Evolutionary conservation across 176 grass and related monocot species (phyloP).

Genomic region (Aegilops sharonensis): DNA sequence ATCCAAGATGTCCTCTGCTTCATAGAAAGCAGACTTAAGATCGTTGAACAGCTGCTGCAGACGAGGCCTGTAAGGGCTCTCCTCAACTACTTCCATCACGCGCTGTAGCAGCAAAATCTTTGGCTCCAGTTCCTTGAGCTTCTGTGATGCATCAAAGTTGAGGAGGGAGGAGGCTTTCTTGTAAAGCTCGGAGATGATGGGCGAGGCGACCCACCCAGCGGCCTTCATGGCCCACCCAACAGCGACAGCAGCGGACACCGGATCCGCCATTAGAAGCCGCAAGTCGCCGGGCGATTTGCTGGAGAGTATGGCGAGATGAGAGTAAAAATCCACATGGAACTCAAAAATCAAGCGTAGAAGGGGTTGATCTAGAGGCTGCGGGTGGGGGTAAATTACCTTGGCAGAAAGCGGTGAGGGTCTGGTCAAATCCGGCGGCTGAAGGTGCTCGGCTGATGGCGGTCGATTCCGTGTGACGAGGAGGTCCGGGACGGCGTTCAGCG

Average conservation of each 20-base stretch:
- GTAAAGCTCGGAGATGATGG: constrained; percentile 10
- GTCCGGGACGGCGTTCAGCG: too few species aligned
- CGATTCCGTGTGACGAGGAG: too few species aligned
- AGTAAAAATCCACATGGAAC: too few species aligned
- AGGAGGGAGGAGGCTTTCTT: constrained; percentile 12
- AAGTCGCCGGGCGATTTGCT: background rate
- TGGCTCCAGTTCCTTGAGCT: constrained; percentile 6
- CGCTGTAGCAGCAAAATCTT: background rate
- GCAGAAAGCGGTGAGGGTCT: too few species aligned
- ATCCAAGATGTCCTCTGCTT: constrained; percentile 37
- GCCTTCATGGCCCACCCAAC: constrained; percentile 13
- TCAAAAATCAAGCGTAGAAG: too few species aligned
- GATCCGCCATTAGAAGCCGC: background rate
- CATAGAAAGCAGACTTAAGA: constrained; percentile 25
- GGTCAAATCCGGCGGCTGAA: too few species aligned
- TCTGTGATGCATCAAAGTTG: background rate
- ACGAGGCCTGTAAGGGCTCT: background rate
- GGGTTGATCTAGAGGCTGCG: too few species aligned
- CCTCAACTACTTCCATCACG: background rate
- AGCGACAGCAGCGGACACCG: background rate
- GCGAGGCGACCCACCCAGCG: background rate
- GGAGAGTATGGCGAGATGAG: background rate
- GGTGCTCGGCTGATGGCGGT: too few species aligned
- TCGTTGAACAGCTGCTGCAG: background rate
- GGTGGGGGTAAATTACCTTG: too few species aligned